Evolutionary conservation across 1,139 yeast species (phyloP).

Genomic region (Pichia sp.): DNA sequence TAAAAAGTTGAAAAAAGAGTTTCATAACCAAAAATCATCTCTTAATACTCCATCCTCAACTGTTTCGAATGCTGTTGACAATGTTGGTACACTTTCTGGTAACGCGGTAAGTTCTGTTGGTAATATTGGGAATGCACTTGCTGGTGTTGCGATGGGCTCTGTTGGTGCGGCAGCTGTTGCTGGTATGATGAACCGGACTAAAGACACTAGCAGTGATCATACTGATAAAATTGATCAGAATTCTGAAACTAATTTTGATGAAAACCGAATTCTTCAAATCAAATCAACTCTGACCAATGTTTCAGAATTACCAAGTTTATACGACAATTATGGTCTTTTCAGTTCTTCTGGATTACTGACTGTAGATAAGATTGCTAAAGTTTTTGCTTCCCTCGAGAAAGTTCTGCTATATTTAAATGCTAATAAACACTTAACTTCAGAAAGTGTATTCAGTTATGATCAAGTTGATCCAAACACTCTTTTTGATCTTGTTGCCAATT

Average conservation of each 20-base stretch:
- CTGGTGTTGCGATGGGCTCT: conserved; percentile 3
- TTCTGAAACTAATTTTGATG: neutral
- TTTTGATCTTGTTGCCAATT: conserved; percentile 48
- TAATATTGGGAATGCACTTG: too few relatives aligned
- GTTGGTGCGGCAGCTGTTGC: conserved; percentile 10
- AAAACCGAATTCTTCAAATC: neutral
- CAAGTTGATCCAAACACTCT: conserved; percentile 34
- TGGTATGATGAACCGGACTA: too few relatives aligned
- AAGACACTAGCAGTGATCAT: too few relatives aligned
- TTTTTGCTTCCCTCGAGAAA: conserved; percentile 43
- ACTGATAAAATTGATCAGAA: neutral
- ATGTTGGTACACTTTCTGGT: neutral
- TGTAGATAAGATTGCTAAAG: conserved; percentile 36
- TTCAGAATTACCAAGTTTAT: neutral
- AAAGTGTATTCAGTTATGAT: conserved; percentile 10
- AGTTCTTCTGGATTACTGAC: conserved; percentile 37
- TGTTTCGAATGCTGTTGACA: neutral
- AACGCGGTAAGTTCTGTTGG: too few relatives aligned
- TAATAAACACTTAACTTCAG: conserved; percentile 17
- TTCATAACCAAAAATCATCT: neutral
- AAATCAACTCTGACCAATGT: conserved; percentile 6
- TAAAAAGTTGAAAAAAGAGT: conserved; percentile 2
- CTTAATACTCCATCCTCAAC: neutral
- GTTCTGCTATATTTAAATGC: conserved; percentile 33
- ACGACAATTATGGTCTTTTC: conserved; percentile 6